Conservation (phyloP, 148 eudicot species). For the Selenicereus undatus region DNA sequence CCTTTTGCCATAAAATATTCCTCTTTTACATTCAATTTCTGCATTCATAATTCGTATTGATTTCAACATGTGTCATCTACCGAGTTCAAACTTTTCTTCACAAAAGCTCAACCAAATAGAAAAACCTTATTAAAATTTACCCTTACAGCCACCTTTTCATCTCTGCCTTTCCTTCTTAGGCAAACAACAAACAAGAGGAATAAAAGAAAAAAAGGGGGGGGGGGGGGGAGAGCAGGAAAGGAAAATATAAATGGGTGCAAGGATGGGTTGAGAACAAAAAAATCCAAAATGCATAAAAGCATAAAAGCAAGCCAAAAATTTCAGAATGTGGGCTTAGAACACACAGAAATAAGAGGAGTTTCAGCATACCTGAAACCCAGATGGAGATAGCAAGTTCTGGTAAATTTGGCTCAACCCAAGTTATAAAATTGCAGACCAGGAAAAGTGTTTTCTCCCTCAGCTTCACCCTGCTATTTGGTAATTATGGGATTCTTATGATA, state of each 20-base stretch:
- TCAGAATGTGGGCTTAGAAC: conserved; percentile 6
- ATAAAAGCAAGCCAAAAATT: neutral
- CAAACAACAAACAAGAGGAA: neutral
- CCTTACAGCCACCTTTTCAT: neutral
- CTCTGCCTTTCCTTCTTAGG: neutral
- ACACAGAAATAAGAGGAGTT: neutral
- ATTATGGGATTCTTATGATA: conserved; percentile 12
- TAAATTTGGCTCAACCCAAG: conserved; percentile 9
- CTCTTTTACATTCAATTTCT: too few relatives aligned
- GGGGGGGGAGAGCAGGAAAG: neutral
- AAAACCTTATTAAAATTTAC: neutral
- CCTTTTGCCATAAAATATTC: too few relatives aligned
- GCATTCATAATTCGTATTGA: too few relatives aligned
- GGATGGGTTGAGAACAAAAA: neutral
- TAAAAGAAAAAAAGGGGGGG: neutral
- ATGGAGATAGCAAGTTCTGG: neutral
- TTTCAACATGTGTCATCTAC: neutral
- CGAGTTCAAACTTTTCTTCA: neutral
- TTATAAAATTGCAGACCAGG: conserved; percentile 18
- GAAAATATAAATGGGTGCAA: neutral
- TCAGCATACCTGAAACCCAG: conserved; percentile 29
- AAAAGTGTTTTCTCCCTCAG: conserved; percentile 5
- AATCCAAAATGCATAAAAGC: conserved; percentile 1
- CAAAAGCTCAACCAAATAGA: neutral
- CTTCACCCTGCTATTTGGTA: neutral